These are phyloP conservation scores for Zizania latifolia DNA, from an alignment of 176 grass and related monocot species.

Conservation along the genomic window DNA sequence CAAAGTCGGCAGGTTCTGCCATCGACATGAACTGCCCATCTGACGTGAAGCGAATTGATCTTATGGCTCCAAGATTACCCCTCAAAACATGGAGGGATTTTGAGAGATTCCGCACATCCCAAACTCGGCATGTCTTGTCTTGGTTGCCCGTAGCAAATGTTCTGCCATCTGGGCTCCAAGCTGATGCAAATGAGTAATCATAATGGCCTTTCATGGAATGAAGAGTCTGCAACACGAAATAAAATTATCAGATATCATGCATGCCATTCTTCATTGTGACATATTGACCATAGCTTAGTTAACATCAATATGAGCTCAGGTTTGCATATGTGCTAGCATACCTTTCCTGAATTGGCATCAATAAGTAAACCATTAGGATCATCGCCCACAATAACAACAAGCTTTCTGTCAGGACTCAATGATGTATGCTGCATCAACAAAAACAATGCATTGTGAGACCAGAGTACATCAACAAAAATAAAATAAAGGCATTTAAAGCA, in stretches of 20 bases:
- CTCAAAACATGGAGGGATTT: conserved; percentile 65
- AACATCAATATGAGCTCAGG: not conserved
- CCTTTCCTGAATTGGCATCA: conserved; percentile 95
- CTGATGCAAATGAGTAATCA: conserved; percentile 91
- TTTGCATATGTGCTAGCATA: conserved; percentile 24
- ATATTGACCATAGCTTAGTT: conserved; percentile 1
- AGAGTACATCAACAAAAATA: not conserved
- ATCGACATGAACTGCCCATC: conserved; percentile 91
- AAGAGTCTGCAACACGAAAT: conserved; percentile 47
- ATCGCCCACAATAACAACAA: conserved; percentile 80
- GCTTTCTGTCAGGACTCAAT: conserved; percentile 84
- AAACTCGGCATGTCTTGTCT: conserved; percentile 96
- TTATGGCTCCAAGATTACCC: conserved; percentile 86
- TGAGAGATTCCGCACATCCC: conserved; percentile 80
- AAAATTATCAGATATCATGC: conserved; percentile 12
- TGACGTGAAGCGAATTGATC: conserved; percentile 79
- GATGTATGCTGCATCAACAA: conserved; percentile 81
- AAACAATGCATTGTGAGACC: conserved; percentile 20
- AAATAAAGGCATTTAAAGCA: not conserved
- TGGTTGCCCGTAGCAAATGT: conserved; percentile 98
- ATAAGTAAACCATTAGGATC: conserved; percentile 69
- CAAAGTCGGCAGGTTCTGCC: conserved; percentile 92
- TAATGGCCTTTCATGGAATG: conserved; percentile 69
- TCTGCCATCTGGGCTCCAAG: conserved; percentile 79
- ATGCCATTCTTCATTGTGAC: conserved; percentile 7